Evolutionary conservation across 106 monocot genomes (phyloP).

Genomic region (Allium sativum): DNA sequence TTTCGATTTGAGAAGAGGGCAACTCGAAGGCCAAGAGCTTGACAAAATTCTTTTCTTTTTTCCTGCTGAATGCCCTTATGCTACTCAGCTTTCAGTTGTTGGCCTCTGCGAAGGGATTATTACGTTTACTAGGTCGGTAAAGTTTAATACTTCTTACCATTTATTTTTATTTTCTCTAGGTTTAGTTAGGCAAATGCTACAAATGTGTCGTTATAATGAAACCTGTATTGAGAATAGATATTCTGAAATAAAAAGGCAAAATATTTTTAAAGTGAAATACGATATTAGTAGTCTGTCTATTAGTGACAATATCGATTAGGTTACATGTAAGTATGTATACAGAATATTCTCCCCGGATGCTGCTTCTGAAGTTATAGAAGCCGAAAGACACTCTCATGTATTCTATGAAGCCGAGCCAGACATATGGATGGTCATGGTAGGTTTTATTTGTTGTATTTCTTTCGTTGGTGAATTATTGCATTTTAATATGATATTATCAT

Average conservation of each 20-base stretch:
- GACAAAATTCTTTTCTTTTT: conserved; percentile 93
- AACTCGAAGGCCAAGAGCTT: conserved; percentile 87
- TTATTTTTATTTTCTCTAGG: neutral
- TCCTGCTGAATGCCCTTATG: conserved; percentile 59
- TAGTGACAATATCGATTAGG: no score
- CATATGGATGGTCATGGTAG: conserved; percentile 97
- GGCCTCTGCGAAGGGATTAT: conserved; percentile 96
- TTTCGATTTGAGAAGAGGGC: conserved; percentile 88
- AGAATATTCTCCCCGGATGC: conserved; percentile 95
- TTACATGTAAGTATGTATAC: conserved; percentile 3
- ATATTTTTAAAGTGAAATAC: no score
- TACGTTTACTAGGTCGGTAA: conserved; percentile 79
- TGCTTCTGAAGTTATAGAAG: conserved; percentile 87
- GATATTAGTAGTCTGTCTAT: no score
- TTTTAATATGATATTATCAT: no score
- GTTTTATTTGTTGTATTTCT: neutral
- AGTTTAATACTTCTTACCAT: no score
- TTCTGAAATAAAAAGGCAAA: no score
- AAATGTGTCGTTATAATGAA: no score
- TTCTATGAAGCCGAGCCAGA: conserved; percentile 85
- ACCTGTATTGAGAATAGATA: no score
- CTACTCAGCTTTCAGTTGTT: conserved; percentile 64
- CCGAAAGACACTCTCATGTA: conserved; percentile 75
- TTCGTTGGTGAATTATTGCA: no score
- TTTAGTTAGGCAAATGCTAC: no score